Evolutionary conservation across 371 early-diverging fungal genomes (phyloP), one percentile per base, ranked within the genome.

Genomic region (Mucor racemosus): DNA sequence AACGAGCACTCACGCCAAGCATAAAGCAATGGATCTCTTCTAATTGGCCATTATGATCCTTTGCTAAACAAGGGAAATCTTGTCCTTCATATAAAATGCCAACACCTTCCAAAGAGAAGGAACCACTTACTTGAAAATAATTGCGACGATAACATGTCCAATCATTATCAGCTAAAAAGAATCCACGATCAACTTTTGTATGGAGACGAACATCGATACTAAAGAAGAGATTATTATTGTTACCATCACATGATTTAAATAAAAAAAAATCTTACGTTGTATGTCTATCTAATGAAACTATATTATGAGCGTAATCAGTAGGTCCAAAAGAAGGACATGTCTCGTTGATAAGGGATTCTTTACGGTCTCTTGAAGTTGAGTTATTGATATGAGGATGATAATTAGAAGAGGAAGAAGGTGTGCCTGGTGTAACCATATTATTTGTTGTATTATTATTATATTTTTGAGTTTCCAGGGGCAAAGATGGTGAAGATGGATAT

Each of bases 121-220:
- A 81, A 38, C 88, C 77, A 66, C 92, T 91, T 40, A 95, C 84
- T 77, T 95, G 94, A 68, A 95, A 94, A 76, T 95, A 96, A 62
- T 96, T 96, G 65, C 96, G 88, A 57, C 96, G 89, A 76, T 96
- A 96, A 73, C 96, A 95, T 1, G 95, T 94, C 96, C 96, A 96
- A 60, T 89, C 88, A 68, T 86, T 88, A 36, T 90, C 86, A 13
- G 92, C 91, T 68, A 90, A 69, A 73, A 91, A 92, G 75, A 91
- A 94, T 3, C 94, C 94, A 42, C 89, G 86, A 69, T 93, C 94
- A 46, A 93, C 78, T 61, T 86, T 87, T 58, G 86, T 77, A 41
- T 85, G 75, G 26, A 90, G 76, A 44, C 73, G 78, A 62, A 84
- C 93, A 65, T 63, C 75, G 57, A 72, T 69, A 19, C 71, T 80